A percentile compares a stretch with the other conserved stretches of the same genome.
Conservation (phyloP, 306 rosid species). For the Inga laurina region DNA sequence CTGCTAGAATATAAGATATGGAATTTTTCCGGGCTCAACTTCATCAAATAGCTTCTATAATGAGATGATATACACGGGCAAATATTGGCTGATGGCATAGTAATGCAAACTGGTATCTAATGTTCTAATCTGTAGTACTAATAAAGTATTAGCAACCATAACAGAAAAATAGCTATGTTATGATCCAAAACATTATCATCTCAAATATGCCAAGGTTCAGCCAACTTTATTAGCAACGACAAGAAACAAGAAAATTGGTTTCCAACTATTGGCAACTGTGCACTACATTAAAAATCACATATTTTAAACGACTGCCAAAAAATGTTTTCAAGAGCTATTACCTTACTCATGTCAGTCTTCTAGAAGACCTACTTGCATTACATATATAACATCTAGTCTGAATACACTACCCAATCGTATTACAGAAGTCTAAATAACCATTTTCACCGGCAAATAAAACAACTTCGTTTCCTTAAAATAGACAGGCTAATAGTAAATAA, state of each 20-base stretch:
- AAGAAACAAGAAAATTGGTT: background rate
- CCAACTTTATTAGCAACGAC: background rate
- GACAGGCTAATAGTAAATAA: background rate
- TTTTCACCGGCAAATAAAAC: background rate
- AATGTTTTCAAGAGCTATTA: too few relatives aligned
- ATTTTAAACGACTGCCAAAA: background rate
- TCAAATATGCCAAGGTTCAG: background rate
- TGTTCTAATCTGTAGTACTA: background rate
- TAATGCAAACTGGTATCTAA: background rate
- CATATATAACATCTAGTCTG: background rate
- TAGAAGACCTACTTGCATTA: background rate
- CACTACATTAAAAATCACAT: background rate
- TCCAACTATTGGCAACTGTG: background rate
- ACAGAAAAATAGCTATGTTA: background rate
- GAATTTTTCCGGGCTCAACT: background rate
- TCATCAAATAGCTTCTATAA: background rate
- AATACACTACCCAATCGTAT: background rate
- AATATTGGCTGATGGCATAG: background rate
- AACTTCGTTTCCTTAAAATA: background rate
- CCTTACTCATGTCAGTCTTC: background rate
- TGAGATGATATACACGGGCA: background rate
- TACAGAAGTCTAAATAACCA: background rate
- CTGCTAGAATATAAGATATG: background rate
- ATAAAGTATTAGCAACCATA: background rate
- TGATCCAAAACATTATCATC: background rate